Evolutionary conservation across 768 basidiomycete genomes (phyloP), one percentile per base, ranked within the genome.

Genomic region (Glaciozyma martinii): DNA sequence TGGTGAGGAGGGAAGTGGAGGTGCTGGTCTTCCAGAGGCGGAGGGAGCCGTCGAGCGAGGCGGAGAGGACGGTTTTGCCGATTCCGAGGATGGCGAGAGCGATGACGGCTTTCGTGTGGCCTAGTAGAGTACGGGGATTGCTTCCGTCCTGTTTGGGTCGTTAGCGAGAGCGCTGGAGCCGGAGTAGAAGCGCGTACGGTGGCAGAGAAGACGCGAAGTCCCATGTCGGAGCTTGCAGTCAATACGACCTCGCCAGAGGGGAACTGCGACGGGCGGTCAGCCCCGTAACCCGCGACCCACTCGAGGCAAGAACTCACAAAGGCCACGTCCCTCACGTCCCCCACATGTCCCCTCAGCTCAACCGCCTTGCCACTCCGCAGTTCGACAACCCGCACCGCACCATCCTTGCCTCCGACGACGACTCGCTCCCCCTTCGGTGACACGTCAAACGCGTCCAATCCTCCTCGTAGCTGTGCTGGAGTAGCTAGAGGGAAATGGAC

Each of bases 171-270:
- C 27, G 5, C 15, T 21, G 32, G 21, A 10, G n/a, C 27, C 18
- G 27, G 2, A 10, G 27, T 6, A 52, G 53, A 7, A 15, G 30
- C 10, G 30, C 19, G 52, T 6, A 70, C 68, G 6, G 83, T 80
- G 1, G 86, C 83, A 12, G 87, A 82, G 59, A 86, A 82, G 64
- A 92, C 81, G 30, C 82, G 78, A 4, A 90, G 75, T 0, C 82
- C 78, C 70, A 88, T 85, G 74, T 89, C 87, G 7, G 82, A 81
- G 1, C 86, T 83, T 0, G 84, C 79, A 8, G 86, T 83, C 15
- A 92, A 80, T 2, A 89, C 78, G 21, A 89, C 88, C 47, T 84
- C 79, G 16, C 82, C 85, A 0, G 85, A 87, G 2, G 86, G 86
- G 76, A 87, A 86, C 79, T 85, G 86, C 16, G 7, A 21, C 23